Percentiles rank a stretch among this genome's conserved stretches.
Conservation (phyloP, 2,329 filamentous ascomycete species). For the Metarhizium anisopliae region DNA sequence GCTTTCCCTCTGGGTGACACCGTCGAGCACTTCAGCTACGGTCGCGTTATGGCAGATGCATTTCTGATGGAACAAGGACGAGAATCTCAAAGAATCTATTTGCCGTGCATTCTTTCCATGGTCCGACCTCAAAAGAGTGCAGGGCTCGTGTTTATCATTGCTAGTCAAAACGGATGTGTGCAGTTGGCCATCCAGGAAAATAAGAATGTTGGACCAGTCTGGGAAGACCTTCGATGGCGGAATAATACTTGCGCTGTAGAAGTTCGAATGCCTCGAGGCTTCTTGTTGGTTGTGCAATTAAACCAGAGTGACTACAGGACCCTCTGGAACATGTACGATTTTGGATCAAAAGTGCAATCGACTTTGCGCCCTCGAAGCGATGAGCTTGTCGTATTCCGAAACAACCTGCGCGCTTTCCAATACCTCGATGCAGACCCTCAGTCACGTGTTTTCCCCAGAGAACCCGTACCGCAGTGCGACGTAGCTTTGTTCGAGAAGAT, state of each 20-base stretch:
- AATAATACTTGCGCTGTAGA: slow-evolving; percentile 56
- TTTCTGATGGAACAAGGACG: slow-evolving; percentile 66
- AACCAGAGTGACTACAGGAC: slow-evolving; percentile 69
- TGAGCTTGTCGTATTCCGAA: slow-evolving; percentile 61
- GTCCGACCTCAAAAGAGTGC: slow-evolving; percentile 61
- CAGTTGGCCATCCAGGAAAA: slow-evolving; percentile 65
- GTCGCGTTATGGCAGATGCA: slow-evolving; percentile 64
- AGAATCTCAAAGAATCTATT: slow-evolving; percentile 56
- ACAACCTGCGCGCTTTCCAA: slow-evolving; percentile 64
- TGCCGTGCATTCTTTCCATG: slow-evolving; percentile 70
- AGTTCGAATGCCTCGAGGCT: slow-evolving; percentile 65
- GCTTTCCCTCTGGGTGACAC: slow-evolving; percentile 73
- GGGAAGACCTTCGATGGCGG: slow-evolving; percentile 78
- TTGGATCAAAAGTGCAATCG: slow-evolving; percentile 66
- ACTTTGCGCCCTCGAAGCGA: slow-evolving; percentile 60
- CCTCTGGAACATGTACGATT: slow-evolving; percentile 78
- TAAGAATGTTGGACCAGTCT: slow-evolving; percentile 59
- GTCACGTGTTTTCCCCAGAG: slow-evolving; percentile 64
- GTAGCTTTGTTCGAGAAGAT: slow-evolving; percentile 67
- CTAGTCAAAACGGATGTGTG: slow-evolving; percentile 70
- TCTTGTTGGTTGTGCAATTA: slow-evolving; percentile 62
- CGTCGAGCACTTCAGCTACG: slow-evolving; percentile 65
- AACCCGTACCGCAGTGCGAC: slow-evolving; percentile 62
- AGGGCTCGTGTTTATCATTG: slow-evolving; percentile 62
- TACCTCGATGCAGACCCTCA: slow-evolving; percentile 69